A percentile compares a stretch with the other conserved stretches of the same genome.
phyloP scores from a whole-genome alignment of 1,139 yeast genomes.

The Yamadazyma dendronema region DNA sequence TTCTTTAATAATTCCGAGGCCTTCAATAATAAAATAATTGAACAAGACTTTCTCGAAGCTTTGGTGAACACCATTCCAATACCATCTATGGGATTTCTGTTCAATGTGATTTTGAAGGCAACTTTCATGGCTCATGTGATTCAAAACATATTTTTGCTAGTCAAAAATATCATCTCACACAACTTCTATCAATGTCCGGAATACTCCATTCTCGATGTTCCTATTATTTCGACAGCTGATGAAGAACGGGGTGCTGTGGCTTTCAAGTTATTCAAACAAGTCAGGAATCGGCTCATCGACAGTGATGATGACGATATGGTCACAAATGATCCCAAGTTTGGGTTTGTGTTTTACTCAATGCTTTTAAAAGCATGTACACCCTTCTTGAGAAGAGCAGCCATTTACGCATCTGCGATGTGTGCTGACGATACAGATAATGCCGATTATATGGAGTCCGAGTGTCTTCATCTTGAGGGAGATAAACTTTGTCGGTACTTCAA shows the following conservation, averaged over 20 bases:
- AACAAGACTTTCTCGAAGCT: slow-evolving; percentile 53
- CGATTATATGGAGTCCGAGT: slow-evolving; percentile 18
- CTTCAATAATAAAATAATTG: slow-evolving; percentile 30
- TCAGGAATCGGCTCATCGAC: slow-evolving; percentile 8
- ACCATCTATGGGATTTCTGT: slow-evolving; percentile 35
- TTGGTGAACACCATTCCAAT: slow-evolving; percentile 49
- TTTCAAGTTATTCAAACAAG: slow-evolving; percentile 16
- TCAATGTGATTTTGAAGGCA: slow-evolving; percentile 38
- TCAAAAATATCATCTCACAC: slow-evolving; percentile 23
- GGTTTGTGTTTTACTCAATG: slow-evolving; percentile 51
- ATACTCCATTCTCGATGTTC: slow-evolving; percentile 34
- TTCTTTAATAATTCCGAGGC: slow-evolving; percentile 24
- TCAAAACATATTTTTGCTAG: slow-evolving; percentile 29
- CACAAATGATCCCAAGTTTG: slow-evolving; percentile 23
- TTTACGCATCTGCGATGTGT: slow-evolving; percentile 56
- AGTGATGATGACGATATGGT: slow-evolving; percentile 13
- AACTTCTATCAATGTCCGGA: slow-evolving; percentile 23
- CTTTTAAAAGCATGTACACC: slow-evolving; percentile 58
- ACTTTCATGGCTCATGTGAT: slow-evolving; percentile 42
- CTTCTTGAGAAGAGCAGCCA: slow-evolving; percentile 64
- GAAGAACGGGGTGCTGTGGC: slow-evolving; percentile 18
- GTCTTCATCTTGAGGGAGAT: slow-evolving; percentile 52
- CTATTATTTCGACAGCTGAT: slow-evolving; percentile 25
- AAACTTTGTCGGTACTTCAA: slow-evolving; percentile 53
- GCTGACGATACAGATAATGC: slow-evolving; percentile 47